Base-by-base conservation (phyloP, 1,284 basidiomycete species). In the Leccinum griseonigrum region DNA sequence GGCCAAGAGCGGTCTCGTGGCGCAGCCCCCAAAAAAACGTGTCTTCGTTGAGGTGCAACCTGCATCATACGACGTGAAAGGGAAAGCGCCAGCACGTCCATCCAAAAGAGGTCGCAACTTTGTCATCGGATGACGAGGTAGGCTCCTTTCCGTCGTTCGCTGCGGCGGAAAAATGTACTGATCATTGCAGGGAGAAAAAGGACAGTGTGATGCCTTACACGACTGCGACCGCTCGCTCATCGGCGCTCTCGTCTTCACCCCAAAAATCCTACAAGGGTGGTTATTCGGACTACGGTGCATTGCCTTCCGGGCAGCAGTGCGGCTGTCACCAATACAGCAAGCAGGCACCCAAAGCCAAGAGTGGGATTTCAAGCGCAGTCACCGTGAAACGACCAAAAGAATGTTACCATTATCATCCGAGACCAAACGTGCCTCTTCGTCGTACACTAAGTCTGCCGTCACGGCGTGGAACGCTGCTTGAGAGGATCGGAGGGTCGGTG, bases 401-500 rank as follows among this genome's bases (percentile, higher is more conserved):
- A 7, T 22, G 13, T 50, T n/a, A n/a, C n/a, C n/a, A n/a, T n/a
- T 28, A 14, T 16, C 50, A 14, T n/a, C 26, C 26, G 50, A 53
- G 60, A 50, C 54, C 28, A 34, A 51, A 64, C 53, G 26, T 43
- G 14, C 60, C 60, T 32, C 54, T 69, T 32, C 57, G 54, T 48
- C 70, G 65, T 60, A 36, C 36, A 43, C 6, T 66, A 59, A 71
- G 62, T 62, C 59, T 60, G 16, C 60, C 60, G 31, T 48, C 56
- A 14, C 57, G 58, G 8, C 22, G 67, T 36, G 58, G 59, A 16
- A 51, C 63, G 34, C 26, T 73, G 36, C 62, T 73, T 61, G 68
- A 63, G 54, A 68, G 69, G 58, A 68, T 71, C 13, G 68, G 66
- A 32, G 59, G 58, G 26, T 59, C 58, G 3, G 40, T 54, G 29